These are phyloP conservation scores for Fraxinus ornus DNA, from an alignment of 305 asterid genomes.

Conservation along the genomic window DNA sequence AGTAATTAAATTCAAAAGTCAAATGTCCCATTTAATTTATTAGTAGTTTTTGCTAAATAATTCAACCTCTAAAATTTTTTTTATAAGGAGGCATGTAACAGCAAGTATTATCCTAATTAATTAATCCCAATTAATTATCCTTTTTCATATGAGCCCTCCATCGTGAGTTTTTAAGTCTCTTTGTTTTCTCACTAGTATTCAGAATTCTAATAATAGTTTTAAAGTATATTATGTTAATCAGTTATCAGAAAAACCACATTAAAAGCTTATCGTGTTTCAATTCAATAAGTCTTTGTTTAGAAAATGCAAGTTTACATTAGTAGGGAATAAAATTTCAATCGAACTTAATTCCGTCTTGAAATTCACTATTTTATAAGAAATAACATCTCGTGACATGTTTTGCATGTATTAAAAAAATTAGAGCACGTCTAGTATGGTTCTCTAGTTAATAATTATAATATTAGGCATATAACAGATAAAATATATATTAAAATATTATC, in stretches of 20 bases:
- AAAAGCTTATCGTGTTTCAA: background rate
- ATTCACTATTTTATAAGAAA: background rate
- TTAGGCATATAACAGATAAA: background rate
- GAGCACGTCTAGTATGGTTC: background rate
- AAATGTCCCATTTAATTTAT: conserved; percentile 6
- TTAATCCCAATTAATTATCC: background rate
- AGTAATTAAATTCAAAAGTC: conserved; percentile 22
- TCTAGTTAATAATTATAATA: background rate
- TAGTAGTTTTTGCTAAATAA: background rate
- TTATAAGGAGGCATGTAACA: background rate
- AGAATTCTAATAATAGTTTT: background rate
- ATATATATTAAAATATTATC: background rate
- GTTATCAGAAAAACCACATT: no score
- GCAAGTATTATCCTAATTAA: background rate
- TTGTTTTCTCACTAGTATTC: background rate
- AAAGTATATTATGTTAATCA: background rate
- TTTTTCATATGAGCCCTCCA: background rate
- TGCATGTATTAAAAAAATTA: background rate
- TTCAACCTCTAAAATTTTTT: background rate
- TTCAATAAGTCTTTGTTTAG: background rate
- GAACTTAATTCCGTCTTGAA: background rate
- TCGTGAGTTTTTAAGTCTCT: background rate
- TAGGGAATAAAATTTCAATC: background rate
- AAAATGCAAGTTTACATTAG: background rate
- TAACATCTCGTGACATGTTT: background rate